These are phyloP conservation scores for Candida maltosa DNA, from an alignment of 805 yeast species.

Conservation along the genomic window DNA sequence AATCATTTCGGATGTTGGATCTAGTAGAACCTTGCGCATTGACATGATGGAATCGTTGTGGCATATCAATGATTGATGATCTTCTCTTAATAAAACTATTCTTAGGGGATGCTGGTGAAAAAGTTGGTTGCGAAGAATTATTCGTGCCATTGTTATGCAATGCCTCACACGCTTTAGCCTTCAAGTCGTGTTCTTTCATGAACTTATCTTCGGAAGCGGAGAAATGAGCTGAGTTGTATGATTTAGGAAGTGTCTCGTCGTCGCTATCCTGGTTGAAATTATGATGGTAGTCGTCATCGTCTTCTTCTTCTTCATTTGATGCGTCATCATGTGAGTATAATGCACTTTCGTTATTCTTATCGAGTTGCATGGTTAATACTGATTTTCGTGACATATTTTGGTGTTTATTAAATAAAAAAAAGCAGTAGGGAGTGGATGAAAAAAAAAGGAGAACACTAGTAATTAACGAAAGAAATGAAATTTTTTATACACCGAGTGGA, in stretches of 20 bases:
- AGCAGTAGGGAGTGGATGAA: no score
- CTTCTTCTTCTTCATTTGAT: slow-evolving; percentile 5
- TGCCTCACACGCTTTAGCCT: slow-evolving; percentile 55
- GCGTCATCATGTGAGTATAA: slow-evolving; percentile 3
- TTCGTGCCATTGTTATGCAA: slow-evolving; percentile 17
- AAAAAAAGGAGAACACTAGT: no score
- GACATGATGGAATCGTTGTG: slow-evolving; percentile 12
- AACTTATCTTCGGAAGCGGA: slow-evolving; percentile 63
- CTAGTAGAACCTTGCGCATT: slow-evolving; percentile 9
- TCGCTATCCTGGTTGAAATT: slow-evolving; percentile 12
- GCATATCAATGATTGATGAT: slow-evolving; percentile 39
- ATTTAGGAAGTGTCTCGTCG: slow-evolving; percentile 28
- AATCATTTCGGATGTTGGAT: slow-evolving; percentile 1
- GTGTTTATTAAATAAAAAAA: no score
- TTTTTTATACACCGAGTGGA: no score
- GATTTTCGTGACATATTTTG: no score
- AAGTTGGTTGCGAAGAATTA: slow-evolving; percentile 8
- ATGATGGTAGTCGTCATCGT: slow-evolving; percentile 6
- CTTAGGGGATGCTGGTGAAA: slow-evolving; percentile 9
- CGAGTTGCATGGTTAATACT: no score
- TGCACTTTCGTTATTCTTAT: no score
- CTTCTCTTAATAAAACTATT: slow-evolving; percentile 21
- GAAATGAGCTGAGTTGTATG: slow-evolving; percentile 50
- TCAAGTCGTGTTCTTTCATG: slow-evolving; percentile 66
- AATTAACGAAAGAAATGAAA: no score